Conservation (phyloP, 306 rosid genomes). For the Inga leiocalycina region DNA sequence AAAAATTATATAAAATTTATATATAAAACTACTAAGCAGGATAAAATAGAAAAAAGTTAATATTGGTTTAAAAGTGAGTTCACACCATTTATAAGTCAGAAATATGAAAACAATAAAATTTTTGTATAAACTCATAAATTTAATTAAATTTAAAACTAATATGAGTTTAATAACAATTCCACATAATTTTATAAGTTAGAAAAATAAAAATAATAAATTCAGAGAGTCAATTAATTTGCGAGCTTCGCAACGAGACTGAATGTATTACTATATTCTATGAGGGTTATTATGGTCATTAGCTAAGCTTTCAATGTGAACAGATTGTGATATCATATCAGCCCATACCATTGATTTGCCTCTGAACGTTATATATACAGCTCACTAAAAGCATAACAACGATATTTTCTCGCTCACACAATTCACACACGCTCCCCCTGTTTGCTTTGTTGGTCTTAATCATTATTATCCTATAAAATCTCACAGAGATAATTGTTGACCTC, state of each 20-base stretch:
- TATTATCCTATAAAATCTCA: neutral
- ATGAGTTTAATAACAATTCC: fast-evolving
- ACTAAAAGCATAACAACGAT: neutral
- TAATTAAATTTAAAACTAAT: too few relatives aligned
- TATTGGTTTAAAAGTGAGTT: too few relatives aligned
- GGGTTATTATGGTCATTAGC: neutral
- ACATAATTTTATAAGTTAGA: too few relatives aligned
- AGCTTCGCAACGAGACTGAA: too few relatives aligned
- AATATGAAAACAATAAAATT: fast-evolving
- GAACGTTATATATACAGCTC: neutral
- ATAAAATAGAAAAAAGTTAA: too few relatives aligned
- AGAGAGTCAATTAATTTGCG: too few relatives aligned
- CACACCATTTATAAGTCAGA: too few relatives aligned
- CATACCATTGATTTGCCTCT: neutral
- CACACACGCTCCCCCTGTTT: neutral
- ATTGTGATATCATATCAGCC: neutral
- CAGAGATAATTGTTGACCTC: neutral
- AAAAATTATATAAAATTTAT: too few relatives aligned
- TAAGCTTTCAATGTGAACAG: neutral
- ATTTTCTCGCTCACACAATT: slow-evolving; percentile 11
- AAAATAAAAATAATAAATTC: too few relatives aligned
- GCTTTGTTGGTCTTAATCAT: neutral
- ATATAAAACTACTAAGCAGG: too few relatives aligned
- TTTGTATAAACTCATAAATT: too few relatives aligned
- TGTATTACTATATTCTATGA: neutral